Conservation (phyloP, 352 stramenopile species). For the Stephanocyclus meneghinianus region DNA sequence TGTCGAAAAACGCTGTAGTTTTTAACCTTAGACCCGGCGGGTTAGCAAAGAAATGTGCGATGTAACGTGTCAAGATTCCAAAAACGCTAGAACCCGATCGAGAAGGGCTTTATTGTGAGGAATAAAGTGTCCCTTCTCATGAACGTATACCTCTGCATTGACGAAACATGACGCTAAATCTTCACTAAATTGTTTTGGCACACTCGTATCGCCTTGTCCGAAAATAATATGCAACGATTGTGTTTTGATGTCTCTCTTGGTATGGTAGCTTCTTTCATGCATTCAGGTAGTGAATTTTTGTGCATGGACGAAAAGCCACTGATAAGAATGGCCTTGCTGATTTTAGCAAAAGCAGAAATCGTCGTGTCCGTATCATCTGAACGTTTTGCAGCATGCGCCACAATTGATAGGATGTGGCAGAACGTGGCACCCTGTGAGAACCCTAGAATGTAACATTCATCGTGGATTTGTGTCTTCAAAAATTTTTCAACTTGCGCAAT, state of each 20-base stretch:
- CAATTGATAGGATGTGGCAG: constrained; percentile 43
- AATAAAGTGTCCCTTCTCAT: constrained; percentile 46
- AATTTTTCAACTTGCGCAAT: constrained; percentile 22
- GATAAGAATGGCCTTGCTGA: constrained; percentile 30
- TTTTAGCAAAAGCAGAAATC: constrained; percentile 29
- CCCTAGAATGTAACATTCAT: constrained; percentile 29
- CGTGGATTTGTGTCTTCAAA: background rate
- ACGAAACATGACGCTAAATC: constrained; percentile 23
- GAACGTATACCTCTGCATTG: constrained; percentile 23
- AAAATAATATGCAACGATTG: constrained; percentile 52
- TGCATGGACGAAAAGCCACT: constrained; percentile 50
- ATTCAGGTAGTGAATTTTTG: background rate
- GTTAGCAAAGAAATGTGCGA: no score
- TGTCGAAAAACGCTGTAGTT: no score
- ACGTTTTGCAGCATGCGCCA: constrained; percentile 8
- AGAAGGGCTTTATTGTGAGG: constrained; percentile 30
- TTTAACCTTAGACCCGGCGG: no score
- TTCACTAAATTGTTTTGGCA: constrained; percentile 21
- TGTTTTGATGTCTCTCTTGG: constrained; percentile 10
- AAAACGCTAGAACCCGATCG: constrained; percentile 13
- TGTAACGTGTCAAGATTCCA: background rate
- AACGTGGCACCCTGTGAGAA: constrained; percentile 61
- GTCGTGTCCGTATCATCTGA: background rate
- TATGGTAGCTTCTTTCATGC: background rate
- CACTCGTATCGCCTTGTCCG: constrained; percentile 43